Evolutionary conservation across 345 rosid species (phyloP).

Genomic region (Corymbia maculata): DNA sequence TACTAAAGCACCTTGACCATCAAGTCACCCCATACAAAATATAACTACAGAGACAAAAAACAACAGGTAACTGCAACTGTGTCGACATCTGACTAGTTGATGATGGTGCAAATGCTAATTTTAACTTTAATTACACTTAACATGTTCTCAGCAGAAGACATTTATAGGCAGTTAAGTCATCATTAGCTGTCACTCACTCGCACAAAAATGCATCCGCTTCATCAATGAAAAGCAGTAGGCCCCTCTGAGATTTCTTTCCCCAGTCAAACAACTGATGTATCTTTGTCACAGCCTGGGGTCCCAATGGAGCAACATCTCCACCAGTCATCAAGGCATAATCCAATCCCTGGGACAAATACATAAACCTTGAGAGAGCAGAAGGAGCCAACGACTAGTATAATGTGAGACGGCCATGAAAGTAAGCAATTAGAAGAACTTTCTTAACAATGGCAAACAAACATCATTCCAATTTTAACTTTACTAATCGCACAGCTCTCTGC

Average conservation of each 20-base stretch:
- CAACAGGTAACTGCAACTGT: neutral
- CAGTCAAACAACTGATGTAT: constrained; percentile 95
- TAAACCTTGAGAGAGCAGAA: neutral
- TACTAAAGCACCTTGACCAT: neutral
- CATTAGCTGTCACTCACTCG: constrained; percentile 58
- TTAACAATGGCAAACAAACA: neutral
- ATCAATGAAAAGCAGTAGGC: constrained; percentile 84
- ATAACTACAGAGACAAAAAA: neutral
- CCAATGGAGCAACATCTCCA: constrained; percentile 97
- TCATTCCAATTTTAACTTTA: neutral
- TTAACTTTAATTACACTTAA: neutral
- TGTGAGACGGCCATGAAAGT: neutral
- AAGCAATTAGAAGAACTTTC: neutral
- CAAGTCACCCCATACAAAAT: neutral
- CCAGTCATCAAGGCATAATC: constrained; percentile 99
- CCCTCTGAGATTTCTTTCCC: constrained; percentile 87
- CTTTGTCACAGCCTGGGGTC: constrained; percentile 97
- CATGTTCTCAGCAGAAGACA: neutral
- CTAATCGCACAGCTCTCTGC: neutral
- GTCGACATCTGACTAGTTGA: neutral
- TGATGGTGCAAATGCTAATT: neutral
- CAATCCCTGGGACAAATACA: constrained; percentile 53
- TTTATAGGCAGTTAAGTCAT: neutral
- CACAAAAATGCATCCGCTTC: constrained; percentile 99
- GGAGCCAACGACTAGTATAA: neutral